Percentiles rank a stretch among this genome's conserved stretches.
phyloP scores from a whole-genome alignment of 495 filamentous ascomycete genomes.

The Podospora sp. region DNA sequence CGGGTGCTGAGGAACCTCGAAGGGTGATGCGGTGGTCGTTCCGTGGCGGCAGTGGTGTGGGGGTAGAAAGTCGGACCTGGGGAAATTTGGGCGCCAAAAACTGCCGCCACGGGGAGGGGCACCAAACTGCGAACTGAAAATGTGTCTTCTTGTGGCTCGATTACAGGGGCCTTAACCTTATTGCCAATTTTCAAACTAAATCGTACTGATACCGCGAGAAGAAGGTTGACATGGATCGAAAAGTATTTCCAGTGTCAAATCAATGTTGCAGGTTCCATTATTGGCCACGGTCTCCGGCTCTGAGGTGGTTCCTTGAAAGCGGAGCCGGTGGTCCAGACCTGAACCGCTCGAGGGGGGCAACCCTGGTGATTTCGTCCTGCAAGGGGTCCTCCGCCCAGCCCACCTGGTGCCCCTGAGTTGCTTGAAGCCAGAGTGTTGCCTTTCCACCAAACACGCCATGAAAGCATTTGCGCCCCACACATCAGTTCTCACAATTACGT shows the following conservation, averaged over 20 bases:
- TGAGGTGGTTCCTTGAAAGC: not conserved
- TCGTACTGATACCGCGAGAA: not conserved
- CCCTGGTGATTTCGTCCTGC: not conserved
- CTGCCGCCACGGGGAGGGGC: not conserved
- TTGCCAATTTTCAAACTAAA: not conserved
- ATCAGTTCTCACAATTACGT: not conserved
- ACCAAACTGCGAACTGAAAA: not conserved
- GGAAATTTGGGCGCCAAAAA: conserved; percentile 7
- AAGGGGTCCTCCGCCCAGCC: not conserved
- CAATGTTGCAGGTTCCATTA: not conserved
- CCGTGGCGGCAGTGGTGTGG: not conserved
- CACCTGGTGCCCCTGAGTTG: not conserved
- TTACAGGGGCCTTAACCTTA: too few species aligned
- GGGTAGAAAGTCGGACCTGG: conserved; percentile 4
- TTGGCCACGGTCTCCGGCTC: not conserved
- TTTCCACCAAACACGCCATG: not conserved
- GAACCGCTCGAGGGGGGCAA: not conserved
- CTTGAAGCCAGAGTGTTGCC: not conserved
- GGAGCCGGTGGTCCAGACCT: not conserved
- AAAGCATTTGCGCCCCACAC: not conserved
- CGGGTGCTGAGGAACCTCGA: not conserved
- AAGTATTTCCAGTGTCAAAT: too few species aligned
- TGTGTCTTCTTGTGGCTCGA: not conserved
- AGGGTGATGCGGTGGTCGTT: not conserved
- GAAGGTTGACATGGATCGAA: too few species aligned